Percentiles rank a stretch among this genome's conserved stretches.
These are phyloP conservation scores for Wickerhamia fluorescens DNA, from an alignment of 805 yeast genomes.

Conservation along the genomic window DNA sequence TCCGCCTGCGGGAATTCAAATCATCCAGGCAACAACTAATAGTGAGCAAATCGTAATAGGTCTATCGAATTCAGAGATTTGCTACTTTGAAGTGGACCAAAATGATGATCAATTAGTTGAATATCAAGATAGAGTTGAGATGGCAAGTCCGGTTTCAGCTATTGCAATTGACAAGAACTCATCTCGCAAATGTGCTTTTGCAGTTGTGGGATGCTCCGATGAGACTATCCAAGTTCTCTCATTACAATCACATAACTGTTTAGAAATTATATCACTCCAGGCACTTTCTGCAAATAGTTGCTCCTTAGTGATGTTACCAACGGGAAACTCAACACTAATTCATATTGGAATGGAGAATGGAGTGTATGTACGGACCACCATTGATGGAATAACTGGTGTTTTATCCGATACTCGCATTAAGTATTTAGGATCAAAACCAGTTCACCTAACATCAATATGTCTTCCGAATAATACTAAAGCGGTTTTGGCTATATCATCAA, in stretches of 20 bases:
- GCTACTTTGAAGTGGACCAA: constrained; percentile 74
- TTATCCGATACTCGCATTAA: constrained; percentile 57
- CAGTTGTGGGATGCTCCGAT: constrained; percentile 70
- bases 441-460: constrained; percentile 37
- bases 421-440: constrained; percentile 67
- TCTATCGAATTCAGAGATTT: constrained; percentile 64
- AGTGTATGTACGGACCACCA: constrained; percentile 55
- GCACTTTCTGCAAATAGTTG: constrained; percentile 46
- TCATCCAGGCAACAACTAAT: constrained; percentile 56
- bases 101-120: constrained; percentile 59
- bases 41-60: constrained; percentile 63
- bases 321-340: constrained; percentile 24
- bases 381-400: constrained; percentile 54
- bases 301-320: constrained; percentile 17
- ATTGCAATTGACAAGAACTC: constrained; percentile 38
- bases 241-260: constrained; percentile 48
- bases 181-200: constrained; percentile 39
- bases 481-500: constrained; percentile 41
- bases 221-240: constrained; percentile 63
- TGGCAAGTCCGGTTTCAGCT: constrained; percentile 43
- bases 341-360: constrained; percentile 87
- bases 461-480: neutral
- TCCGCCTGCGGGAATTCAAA: constrained; percentile 70
- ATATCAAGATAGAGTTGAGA: constrained; percentile 53
- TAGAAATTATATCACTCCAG: constrained; percentile 59